These are phyloP conservation scores for Rhodomyrtus psidioides DNA, from an alignment of 441 rosid species.

Conservation along the genomic window DNA sequence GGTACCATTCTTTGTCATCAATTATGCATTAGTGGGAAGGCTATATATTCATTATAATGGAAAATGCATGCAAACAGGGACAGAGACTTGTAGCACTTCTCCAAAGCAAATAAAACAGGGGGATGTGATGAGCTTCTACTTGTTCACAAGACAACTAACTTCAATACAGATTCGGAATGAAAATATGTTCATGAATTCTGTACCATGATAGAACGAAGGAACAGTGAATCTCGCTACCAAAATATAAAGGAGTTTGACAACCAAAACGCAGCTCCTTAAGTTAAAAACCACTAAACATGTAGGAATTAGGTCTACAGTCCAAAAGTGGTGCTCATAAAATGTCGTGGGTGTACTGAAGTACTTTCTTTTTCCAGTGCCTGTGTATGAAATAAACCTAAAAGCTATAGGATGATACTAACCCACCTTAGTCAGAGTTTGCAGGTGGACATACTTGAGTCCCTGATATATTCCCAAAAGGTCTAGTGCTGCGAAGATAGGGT, in stretches of 20 bases:
- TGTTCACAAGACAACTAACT: neutral
- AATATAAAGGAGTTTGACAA: neutral
- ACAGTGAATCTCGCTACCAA: neutral
- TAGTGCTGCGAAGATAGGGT: constrained; percentile 72
- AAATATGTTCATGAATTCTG: neutral
- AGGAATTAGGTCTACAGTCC: neutral
- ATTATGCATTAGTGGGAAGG: neutral
- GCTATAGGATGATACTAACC: neutral
- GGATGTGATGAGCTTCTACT: neutral
- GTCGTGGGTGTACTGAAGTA: neutral
- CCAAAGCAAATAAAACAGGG: neutral
- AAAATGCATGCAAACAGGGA: neutral
- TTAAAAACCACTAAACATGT: neutral
- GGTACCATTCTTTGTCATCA: neutral
- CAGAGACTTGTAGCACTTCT: neutral
- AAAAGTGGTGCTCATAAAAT: neutral
- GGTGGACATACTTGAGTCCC: constrained; percentile 79
- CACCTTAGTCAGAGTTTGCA: constrained; percentile 90
- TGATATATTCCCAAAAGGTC: constrained; percentile 85
- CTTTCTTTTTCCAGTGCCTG: neutral
- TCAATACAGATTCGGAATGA: neutral
- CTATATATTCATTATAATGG: neutral
- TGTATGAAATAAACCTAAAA: neutral
- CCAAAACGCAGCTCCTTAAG: neutral
- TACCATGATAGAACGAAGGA: neutral